Conservation (phyloP, 2,329 filamentous ascomycete species). For the Alternaria brassicicola region DNA sequence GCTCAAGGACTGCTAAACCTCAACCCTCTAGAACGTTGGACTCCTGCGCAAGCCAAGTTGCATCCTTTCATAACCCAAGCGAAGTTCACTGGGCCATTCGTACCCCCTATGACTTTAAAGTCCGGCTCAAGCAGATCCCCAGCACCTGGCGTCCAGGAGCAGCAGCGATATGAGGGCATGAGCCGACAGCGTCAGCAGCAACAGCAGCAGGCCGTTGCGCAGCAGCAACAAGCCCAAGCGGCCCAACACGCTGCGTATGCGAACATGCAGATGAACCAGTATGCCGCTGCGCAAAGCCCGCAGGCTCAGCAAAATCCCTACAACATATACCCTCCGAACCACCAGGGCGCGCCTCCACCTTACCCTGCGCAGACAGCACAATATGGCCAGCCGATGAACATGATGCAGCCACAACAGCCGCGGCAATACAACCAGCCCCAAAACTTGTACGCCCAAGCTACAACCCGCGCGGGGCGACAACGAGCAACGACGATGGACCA, state of each 20-base stretch:
- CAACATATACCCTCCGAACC: conserved; percentile 73
- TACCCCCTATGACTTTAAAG: conserved; percentile 96
- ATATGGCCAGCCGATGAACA: conserved; percentile 63
- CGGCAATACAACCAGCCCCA: conserved; percentile 65
- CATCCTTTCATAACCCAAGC: conserved; percentile 99
- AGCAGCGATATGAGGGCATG: conserved; percentile 90
- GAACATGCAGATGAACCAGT: conserved; percentile 64
- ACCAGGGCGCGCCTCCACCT: conserved; percentile 74
- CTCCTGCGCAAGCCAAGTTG: conserved; percentile 93
- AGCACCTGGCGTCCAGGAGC: conserved; percentile 91
- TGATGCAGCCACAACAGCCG: conserved; percentile 47
- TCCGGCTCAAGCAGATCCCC: conserved; percentile 85
- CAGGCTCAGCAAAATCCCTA: conserved; percentile 71
- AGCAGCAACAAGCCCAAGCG: conserved; percentile 61
- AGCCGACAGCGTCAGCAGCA: conserved; percentile 85
- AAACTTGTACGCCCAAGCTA: conserved; percentile 74
- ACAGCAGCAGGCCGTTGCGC: conserved; percentile 58
- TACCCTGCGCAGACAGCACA: conserved; percentile 73
- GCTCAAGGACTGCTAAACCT: conserved; percentile 91
- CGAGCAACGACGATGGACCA: conserved; percentile 96
- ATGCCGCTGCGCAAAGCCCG: conserved; percentile 51
- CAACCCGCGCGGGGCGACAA: conserved; percentile 78
- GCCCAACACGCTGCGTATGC: conserved; percentile 71
- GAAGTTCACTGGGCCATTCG: conserved; percentile 94
- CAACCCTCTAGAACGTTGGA: conserved; percentile 96